Percentiles rank a stretch among this genome's conserved stretches.
Conservation (phyloP, 345 rosid species). For the Turritis glabra region DNA sequence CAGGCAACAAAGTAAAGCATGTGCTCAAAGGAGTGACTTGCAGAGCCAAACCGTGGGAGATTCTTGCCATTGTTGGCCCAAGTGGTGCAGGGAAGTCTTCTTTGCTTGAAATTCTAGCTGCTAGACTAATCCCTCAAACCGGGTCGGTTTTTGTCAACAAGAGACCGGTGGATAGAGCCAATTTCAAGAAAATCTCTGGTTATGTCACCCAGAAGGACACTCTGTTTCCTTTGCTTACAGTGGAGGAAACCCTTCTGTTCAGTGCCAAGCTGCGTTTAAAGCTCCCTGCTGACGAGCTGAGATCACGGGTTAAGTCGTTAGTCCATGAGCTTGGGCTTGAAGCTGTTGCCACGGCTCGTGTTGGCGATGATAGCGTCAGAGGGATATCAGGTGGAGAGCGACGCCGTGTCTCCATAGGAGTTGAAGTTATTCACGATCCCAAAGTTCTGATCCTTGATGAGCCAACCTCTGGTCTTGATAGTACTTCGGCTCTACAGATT, state of each 20-base stretch:
- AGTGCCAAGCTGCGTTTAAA: conserved; percentile 78
- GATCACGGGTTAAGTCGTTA: conserved; percentile 61
- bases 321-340: conserved; percentile 82
- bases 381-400: conserved; percentile 98
- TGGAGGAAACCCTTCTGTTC: conserved; percentile 89
- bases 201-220: conserved; percentile 86
- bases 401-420: conserved; percentile 94
- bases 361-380: conserved; percentile 79
- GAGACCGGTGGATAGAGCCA: conserved; percentile 57
- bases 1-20: conserved; percentile 41
- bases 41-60: conserved; percentile 91
- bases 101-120: conserved; percentile 79
- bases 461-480: conserved; percentile 97
- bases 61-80: conserved; percentile 92
- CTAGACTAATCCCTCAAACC: conserved; percentile 54
- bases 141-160: conserved; percentile 72
- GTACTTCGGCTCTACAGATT: conserved; percentile 80
- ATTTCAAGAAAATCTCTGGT: conserved; percentile 75
- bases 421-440: conserved; percentile 89
- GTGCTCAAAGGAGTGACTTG: conserved; percentile 75
- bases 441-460: conserved; percentile 90
- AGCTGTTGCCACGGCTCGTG: conserved; percentile 65
- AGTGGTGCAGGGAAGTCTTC: conserved; percentile 97
- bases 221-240: conserved; percentile 91
- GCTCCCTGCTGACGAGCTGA: conserved; percentile 55